A percentile compares a stretch with the other conserved stretches of the same genome.
phyloP scores from a whole-genome alignment of 169 alveolate genomes.

The Eimeria acervulina region DNA sequence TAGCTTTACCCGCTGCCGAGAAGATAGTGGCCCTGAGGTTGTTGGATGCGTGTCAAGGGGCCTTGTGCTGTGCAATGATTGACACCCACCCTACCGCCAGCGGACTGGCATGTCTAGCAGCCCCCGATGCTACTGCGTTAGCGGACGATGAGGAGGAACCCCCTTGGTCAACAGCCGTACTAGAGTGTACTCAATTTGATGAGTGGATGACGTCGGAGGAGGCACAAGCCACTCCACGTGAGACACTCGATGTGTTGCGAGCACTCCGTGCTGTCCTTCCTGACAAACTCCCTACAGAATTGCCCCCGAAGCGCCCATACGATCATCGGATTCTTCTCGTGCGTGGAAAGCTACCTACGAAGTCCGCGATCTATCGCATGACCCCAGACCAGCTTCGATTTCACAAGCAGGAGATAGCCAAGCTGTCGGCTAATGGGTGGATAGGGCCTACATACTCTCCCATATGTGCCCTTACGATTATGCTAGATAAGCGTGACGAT shows the following conservation, averaged over 20 bases:
- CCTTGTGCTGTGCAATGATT: not conserved
- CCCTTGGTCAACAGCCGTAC: not conserved
- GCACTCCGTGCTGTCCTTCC: not conserved
- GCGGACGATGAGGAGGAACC: not conserved
- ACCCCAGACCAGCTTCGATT: not conserved
- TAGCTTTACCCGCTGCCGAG: too few relatives aligned
- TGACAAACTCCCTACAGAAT: not conserved
- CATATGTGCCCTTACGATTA: not conserved
- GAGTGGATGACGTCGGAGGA: not conserved
- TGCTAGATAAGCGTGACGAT: not conserved
- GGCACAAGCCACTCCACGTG: not conserved
- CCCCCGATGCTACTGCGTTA: not conserved
- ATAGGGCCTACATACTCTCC: not conserved
- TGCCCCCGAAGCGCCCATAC: slow-evolving; percentile 52
- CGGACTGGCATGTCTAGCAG: not conserved
- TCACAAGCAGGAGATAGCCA: slow-evolving; percentile 48
- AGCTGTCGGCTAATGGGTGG: slow-evolving; percentile 9
- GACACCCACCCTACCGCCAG: not conserved
- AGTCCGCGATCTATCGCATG: not conserved
- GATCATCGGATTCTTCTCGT: not conserved
- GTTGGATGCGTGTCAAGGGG: not conserved
- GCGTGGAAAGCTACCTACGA: slow-evolving; percentile 20
- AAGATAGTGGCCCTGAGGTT: not conserved
- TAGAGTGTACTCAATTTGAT: not conserved
- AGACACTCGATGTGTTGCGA: not conserved